Base-by-base conservation (phyloP, 352 stramenopile genomes). In the Elongisporangium undulatum region DNA sequence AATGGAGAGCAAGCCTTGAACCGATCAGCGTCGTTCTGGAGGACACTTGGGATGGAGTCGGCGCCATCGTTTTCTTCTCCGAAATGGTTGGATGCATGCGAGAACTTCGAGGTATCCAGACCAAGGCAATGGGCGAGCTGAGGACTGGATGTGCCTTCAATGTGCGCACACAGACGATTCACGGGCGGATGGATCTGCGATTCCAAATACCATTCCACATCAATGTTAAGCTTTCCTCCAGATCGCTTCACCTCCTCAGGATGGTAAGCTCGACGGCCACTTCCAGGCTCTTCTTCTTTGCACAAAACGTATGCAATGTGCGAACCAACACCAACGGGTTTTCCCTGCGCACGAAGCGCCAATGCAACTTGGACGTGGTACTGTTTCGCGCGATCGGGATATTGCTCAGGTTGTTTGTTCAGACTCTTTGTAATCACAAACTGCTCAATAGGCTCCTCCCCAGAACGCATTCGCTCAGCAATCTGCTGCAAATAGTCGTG, bases 341-440 rank as follows among this genome's bases (percentile, higher is more conserved):
- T 97, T 60, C 98, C 97, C 49, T 97, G 82, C 38, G 87, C 89
- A 56, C 98, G 75, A 79, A 99, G 94, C 51, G 87, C 91, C 53
- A 99, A 84, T 2, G 98, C 98, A 9, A 99, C 98, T 74, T 98
- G 91, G 2, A 99, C 89, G 72, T 99, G 98, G 60, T 92, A 90
- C 68, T 99, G 92, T 60, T 94, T 95, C 55, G 98, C 98, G 19
- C 83, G 87, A 84, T 99, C 97, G 4, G 97, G 95, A 63, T 98
- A 98, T 61, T 99, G 94, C 67, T 99, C 96, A 6, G 97, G 97
- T 60, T 97, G 90, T 67, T 99, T 99, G 87, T 98, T 99, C 21
- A 99, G 79, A 29, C 96, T 98, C 79, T 99, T 99, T 16, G 97
- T 99, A 66, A 99, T 99, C 20, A 99, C 87, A 72, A 98, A 99